These are phyloP conservation scores for Botrytis hyacinthi DNA, from an alignment of 2,329 filamentous ascomycete genomes.

Conservation along the genomic window DNA sequence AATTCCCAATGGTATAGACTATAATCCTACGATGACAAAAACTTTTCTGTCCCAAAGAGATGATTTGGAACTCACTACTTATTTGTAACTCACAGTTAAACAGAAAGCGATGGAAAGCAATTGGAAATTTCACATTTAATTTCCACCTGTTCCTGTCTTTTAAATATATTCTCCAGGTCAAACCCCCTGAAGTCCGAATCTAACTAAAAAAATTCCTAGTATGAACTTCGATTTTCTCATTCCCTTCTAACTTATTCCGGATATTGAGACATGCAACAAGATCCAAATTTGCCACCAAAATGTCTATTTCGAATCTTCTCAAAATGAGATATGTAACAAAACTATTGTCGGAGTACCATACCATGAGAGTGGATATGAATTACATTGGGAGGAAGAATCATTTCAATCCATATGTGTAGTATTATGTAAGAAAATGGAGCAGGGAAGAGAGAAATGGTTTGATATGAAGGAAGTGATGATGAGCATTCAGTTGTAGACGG, in stretches of 20 bases:
- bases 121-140: background rate
- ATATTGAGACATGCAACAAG: background rate
- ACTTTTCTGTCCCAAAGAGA: background rate
- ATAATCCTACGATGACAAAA: background rate
- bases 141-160: background rate
- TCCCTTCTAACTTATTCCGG: background rate
- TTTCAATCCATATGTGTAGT: background rate
- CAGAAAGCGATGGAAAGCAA: background rate
- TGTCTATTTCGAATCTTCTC: background rate
- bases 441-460: background rate
- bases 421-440: background rate
- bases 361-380: background rate
- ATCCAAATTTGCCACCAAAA: background rate
- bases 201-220: background rate
- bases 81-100: no score
- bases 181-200: background rate
- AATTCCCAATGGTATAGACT: background rate
- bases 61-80: background rate
- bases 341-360: background rate
- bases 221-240: background rate
- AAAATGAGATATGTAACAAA: background rate
- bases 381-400: no score
- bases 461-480: background rate
- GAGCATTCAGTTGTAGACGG: background rate
- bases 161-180: background rate